Evolutionary conservation across 164 flowering plant genomes (phyloP), one percentile per base, ranked within the genome.

Genomic region (Berberis thunbergii): DNA sequence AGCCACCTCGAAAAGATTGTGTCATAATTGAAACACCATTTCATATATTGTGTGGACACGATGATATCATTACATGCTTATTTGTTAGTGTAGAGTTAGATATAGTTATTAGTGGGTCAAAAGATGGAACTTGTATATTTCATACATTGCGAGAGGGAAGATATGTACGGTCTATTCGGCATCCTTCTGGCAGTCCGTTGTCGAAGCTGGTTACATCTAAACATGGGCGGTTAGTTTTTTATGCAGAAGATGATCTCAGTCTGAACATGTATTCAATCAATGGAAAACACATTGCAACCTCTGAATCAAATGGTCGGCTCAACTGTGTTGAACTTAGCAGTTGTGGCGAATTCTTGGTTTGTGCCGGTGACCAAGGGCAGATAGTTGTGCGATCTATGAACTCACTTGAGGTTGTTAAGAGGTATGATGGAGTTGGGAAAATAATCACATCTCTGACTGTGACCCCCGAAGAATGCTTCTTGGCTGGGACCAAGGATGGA

Each of bases 291-390:
- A 75, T 91, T 41, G 88, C 96, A 42, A 62, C 83, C 58, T 83
- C 84, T 62, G 97, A 91, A 70, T 91, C 97, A 57, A 87, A 79
- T 70, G 96, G 99, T 49, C 91, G 97, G 52, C 91, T 94, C 63
- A 86, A 87, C 72, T 87, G 93, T 74, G 69, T 94, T 57, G 88
- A 91, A 61, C 76, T 94, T 54, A 91, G 99, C 70, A 64, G 69
- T 53, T 91, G 97, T 69, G 99, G 99, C 38, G 90, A 91, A 71
- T 94, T 85, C 74, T 74, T 94, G 69, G 91, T 83, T 63, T 89
- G 94, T 76, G 94, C 96, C 1, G 97, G 99, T 58, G 99, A 94
- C 75, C 97, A 91, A 68, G 99, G 99, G 57, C 97, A 94, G 67
- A 79, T 94, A 64, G 76, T 82, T 67, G 87, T 94, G 7, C 84